A percentile compares a stretch with the other conserved stretches of the same genome.
These are phyloP conservation scores for Pichia sp. DNA, from an alignment of 1,139 yeast genomes.

Conservation along the genomic window DNA sequence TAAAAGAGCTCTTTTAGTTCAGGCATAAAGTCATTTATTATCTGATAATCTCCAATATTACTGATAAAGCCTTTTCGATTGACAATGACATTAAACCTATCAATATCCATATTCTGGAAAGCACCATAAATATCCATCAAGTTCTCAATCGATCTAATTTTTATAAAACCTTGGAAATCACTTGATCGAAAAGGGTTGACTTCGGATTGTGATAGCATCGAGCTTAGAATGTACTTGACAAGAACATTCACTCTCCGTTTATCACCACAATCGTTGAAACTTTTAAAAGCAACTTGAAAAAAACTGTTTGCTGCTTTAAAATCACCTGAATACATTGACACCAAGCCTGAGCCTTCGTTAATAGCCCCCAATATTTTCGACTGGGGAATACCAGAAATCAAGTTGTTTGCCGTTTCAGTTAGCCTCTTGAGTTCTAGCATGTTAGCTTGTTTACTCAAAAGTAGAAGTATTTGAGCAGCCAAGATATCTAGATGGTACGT, in stretches of 20 bases:
- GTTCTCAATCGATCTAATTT: slow-evolving; percentile 14
- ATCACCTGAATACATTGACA: slow-evolving; percentile 56
- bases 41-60: slow-evolving; percentile 24
- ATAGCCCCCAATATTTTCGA: slow-evolving; percentile 69
- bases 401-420: slow-evolving; percentile 19
- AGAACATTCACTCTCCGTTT: slow-evolving; percentile 51
- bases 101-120: slow-evolving; percentile 24
- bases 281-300: slow-evolving; percentile 70
- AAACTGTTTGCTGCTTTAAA: slow-evolving; percentile 60
- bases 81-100: slow-evolving; percentile 28
- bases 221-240: slow-evolving; percentile 59
- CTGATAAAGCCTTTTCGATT: not conserved
- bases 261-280: slow-evolving; percentile 77
- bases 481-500: slow-evolving; percentile 56
- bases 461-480: slow-evolving; percentile 55
- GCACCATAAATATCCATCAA: slow-evolving; percentile 25
- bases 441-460: slow-evolving; percentile 15
- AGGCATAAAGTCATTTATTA: slow-evolving; percentile 33
- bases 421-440: slow-evolving; percentile 23
- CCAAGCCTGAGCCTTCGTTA: slow-evolving; percentile 70
- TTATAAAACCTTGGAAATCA: slow-evolving; percentile 42
- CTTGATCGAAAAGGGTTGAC: slow-evolving; percentile 65
- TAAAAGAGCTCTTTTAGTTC: slow-evolving; percentile 28
- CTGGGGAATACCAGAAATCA: slow-evolving; percentile 61
- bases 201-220: slow-evolving; percentile 57